Evolutionary conservation across 1,284 basidiomycete species (phyloP), one percentile per base, ranked within the genome.

Genomic region (Spongiforma sp.): DNA sequence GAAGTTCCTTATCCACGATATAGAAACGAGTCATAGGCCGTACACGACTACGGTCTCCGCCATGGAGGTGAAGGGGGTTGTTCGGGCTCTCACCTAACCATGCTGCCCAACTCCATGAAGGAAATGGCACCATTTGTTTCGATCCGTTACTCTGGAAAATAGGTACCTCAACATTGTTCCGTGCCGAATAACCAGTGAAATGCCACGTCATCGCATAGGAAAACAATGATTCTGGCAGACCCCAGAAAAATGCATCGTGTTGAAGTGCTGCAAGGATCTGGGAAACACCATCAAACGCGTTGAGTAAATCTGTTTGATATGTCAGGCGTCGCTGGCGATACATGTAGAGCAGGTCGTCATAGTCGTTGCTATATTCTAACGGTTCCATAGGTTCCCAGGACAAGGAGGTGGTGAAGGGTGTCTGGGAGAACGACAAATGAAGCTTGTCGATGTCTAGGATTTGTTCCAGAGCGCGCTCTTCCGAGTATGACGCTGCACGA

Each of bases 161-260:
- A 9, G 71, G 67, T 8, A 71, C 32, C 3, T 32, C 5, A 10
- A 64, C 54, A 10, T 57, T 0, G n/a, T 71, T 70, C 33, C 63
- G 54, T 26, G 32, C 5, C 6, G 46, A 55, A 33, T 50, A 30
- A 7, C 66, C 70, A 0, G 39, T 54, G 28, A 62, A 57, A 19
- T 1, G 28, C 69, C 69, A 70, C 24, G 57, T 64, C 6, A 72
- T 24, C 4, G 62, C 63, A 14, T 48, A 54, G 5, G 69, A 66
- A 62, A 70, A 71, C 11, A 48, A 15, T 2, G 69, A 71, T 34
- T 59, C 67, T 2, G 71, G 67, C 53, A 62, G 69, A 14, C 69
- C 69, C 69, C 69, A 73, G 33, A 64, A 4, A 15, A 70, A 69
- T 2, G 30, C 57, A 21, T 70, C 71, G 2, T 39, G 26, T 39